These are phyloP conservation scores for Candida tetrigidarum DNA, from an alignment of 1,139 yeast genomes.

Conservation along the genomic window DNA sequence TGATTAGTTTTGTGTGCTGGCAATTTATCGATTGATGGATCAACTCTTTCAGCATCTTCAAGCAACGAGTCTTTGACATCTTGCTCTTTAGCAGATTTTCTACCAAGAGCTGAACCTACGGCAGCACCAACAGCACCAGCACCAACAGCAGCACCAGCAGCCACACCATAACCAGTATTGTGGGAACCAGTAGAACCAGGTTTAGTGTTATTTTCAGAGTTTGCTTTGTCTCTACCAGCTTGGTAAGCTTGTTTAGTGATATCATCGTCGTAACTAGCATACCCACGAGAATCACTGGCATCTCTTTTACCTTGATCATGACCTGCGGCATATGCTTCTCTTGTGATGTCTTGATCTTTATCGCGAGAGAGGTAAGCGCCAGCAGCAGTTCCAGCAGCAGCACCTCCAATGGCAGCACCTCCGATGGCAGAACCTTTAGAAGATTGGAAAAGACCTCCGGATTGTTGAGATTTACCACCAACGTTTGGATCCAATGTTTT, in stretches of 20 bases:
- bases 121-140: slow-evolving; percentile 9
- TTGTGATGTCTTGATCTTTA: slow-evolving; percentile 4
- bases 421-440: slow-evolving; percentile 16
- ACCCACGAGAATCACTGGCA: neutral
- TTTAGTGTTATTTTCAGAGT: slow-evolving; percentile 8
- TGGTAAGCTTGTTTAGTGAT: slow-evolving; percentile 16
- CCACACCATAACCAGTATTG: slow-evolving; percentile 13
- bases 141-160: slow-evolving; percentile 15
- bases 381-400: slow-evolving; percentile 13
- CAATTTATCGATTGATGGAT: slow-evolving; percentile 25
- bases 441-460: slow-evolving; percentile 7
- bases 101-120: slow-evolving; percentile 16
- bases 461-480: slow-evolving; percentile 9
- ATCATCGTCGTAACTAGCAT: slow-evolving; percentile 4
- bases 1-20: slow-evolving; percentile 23
- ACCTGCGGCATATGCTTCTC: slow-evolving; percentile 11
- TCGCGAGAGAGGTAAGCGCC: slow-evolving; percentile 17
- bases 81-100: slow-evolving; percentile 13
- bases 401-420: slow-evolving; percentile 18
- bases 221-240: slow-evolving; percentile 15
- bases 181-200: slow-evolving; percentile 7
- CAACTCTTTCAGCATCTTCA: slow-evolving; percentile 25
- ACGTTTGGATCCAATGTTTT: slow-evolving; percentile 10
- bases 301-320: neutral
- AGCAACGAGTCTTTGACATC: slow-evolving; percentile 23